A percentile compares a stretch with the other conserved stretches of the same genome.
phyloP scores from a whole-genome alignment of 2,329 filamentous ascomycete species.

The Pseudocercospora fuligena region DNA sequence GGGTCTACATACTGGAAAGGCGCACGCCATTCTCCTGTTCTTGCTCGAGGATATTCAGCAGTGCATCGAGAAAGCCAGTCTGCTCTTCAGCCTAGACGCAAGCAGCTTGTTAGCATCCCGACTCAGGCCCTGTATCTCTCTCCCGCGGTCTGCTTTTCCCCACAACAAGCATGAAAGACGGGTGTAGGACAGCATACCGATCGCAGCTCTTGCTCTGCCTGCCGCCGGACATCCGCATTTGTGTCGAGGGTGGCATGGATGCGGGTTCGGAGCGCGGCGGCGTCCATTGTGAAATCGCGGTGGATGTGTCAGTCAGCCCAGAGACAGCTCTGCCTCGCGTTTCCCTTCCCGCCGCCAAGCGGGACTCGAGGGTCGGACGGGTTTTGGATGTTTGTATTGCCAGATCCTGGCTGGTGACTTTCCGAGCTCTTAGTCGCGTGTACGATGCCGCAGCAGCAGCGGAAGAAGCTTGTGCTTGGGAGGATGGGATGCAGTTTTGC shows the following conservation, averaged over 20 bases:
- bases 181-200: constrained; percentile 60
- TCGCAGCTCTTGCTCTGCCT: constrained; percentile 81
- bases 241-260: constrained; percentile 76
- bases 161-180: neutral
- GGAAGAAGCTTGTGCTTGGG: neutral
- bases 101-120: constrained; percentile 2
- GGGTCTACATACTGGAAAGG: constrained; percentile 73
- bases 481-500: neutral
- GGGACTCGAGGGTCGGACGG: neutral
- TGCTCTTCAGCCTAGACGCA: constrained; percentile 78
- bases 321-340: constrained; percentile 3
- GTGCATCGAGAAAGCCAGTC: constrained; percentile 85
- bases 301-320: constrained; percentile 5
- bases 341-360: neutral
- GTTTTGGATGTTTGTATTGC: neutral
- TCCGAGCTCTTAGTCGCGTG: neutral
- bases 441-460: neutral
- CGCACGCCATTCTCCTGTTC: constrained; percentile 86
- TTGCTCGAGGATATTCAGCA: constrained; percentile 85
- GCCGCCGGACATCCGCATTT: constrained; percentile 74
- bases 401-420: neutral
- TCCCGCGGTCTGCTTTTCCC: neutral
- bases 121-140: neutral
- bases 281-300: constrained; percentile 64
- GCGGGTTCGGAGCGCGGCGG: constrained; percentile 73